phyloP scores from a whole-genome alignment of 495 filamentous ascomycete genomes.

The Annulohypoxylon bovei region DNA sequence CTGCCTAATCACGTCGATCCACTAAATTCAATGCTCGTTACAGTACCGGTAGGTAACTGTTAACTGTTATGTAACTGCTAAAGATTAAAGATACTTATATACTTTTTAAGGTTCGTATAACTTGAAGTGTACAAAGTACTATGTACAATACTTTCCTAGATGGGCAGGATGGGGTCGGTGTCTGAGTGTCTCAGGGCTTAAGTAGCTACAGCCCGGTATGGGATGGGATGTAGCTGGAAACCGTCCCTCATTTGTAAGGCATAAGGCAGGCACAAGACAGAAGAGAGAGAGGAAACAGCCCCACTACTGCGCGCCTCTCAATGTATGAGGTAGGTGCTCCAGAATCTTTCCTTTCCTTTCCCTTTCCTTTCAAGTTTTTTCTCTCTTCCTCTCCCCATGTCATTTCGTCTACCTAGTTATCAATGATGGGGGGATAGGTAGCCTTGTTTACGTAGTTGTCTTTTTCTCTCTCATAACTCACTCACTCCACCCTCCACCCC shows the following conservation, averaged over 20 bases:
- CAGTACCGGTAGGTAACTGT: too few relatives aligned
- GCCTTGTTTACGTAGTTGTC: slow-evolving; percentile 10
- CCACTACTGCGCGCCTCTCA: not conserved
- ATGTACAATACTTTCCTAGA: not conserved
- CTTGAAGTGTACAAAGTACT: not conserved
- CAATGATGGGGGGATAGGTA: not conserved
- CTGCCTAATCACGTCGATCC: slow-evolving; percentile 3
- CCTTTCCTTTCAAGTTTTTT: not conserved
- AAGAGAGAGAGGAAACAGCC: not conserved
- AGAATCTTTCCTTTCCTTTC: not conserved
- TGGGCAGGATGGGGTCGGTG: slow-evolving; percentile 1
- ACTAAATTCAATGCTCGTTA: not conserved
- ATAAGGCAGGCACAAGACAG: slow-evolving; percentile 3
- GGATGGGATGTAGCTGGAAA: not conserved
- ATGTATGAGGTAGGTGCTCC: not conserved
- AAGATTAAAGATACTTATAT: not conserved
- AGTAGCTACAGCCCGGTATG: not conserved
- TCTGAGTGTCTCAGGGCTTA: slow-evolving; percentile 11
- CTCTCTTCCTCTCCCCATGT: not conserved
- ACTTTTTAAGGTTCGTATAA: too few relatives aligned
- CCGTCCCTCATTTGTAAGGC: not conserved
- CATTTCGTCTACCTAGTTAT: slow-evolving; percentile 4
- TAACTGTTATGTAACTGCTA: not conserved
- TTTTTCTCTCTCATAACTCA: slow-evolving; percentile 13
- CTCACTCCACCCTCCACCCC: not conserved